phyloP scores from a whole-genome alignment of 768 basidiomycete genomes.

The Infundibulicybe gibba region DNA sequence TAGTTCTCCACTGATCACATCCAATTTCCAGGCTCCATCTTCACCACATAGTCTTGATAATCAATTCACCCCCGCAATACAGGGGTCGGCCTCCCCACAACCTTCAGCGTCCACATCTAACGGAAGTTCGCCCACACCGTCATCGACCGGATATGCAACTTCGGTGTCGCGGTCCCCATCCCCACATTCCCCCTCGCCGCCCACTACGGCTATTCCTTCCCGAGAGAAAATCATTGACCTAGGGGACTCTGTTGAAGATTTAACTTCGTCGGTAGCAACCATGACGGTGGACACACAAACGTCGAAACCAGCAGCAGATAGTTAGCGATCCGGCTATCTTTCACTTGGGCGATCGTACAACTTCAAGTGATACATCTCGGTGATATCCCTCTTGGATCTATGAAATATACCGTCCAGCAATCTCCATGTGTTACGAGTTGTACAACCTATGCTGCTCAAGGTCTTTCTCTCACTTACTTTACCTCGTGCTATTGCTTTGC shows the following conservation, averaged over 20 bases:
- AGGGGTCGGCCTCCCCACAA: slow-evolving; percentile 21
- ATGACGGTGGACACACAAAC: neutral
- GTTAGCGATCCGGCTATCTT: too few species aligned
- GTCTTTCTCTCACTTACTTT: too few species aligned
- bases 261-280: too few species aligned
- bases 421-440: too few species aligned
- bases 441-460: too few species aligned
- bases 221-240: too few species aligned
- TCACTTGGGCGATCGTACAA: too few species aligned
- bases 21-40: slow-evolving; percentile 4
- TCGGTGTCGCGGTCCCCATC: slow-evolving; percentile 50
- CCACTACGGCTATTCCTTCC: slow-evolving; percentile 17
- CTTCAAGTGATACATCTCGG: too few species aligned
- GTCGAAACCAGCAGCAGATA: neutral
- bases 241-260: too few species aligned
- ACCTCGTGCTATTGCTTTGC: too few species aligned
- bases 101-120: slow-evolving; percentile 31
- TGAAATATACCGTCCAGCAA: too few species aligned
- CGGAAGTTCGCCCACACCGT: slow-evolving; percentile 54
- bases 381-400: too few species aligned
- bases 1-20: slow-evolving; percentile 13
- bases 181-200: slow-evolving; percentile 29
- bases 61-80: slow-evolving; percentile 6
- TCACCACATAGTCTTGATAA: neutral
- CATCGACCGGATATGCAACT: slow-evolving; percentile 53